A percentile compares a stretch with the other conserved stretches of the same genome.
Conservation (phyloP, 2,329 filamentous ascomycete species). For the Colletotrichum magnum region DNA sequence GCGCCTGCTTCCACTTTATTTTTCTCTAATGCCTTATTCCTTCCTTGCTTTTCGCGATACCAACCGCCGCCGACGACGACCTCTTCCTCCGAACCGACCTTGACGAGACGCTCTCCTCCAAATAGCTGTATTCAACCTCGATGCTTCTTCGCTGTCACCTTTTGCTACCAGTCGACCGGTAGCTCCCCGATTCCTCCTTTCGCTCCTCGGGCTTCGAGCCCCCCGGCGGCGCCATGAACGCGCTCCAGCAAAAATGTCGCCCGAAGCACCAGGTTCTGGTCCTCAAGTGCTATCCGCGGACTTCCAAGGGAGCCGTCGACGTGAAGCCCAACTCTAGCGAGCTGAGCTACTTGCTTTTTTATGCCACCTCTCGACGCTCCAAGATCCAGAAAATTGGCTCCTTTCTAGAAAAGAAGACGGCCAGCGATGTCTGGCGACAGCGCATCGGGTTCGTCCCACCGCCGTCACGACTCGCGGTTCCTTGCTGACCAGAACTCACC, state of each 20-base stretch:
- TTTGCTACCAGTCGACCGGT: conserved; percentile 32
- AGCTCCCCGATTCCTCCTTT: conserved; percentile 24
- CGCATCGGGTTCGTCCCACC: conserved; percentile 79
- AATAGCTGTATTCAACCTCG: conserved; percentile 30
- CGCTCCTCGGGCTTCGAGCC: conserved; percentile 34
- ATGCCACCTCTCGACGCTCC: conserved; percentile 92
- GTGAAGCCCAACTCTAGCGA: conserved; percentile 97
- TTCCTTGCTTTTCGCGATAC: conserved; percentile 39
- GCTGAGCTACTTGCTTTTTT: conserved; percentile 96
- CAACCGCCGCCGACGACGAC: conserved; percentile 28
- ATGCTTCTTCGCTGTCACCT: conserved; percentile 36
- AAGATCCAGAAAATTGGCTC: conserved; percentile 97
- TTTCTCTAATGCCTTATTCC: conserved; percentile 33
- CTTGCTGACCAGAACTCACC: conserved; percentile 23
- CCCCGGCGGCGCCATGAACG: conserved; percentile 67
- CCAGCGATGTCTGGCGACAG: conserved; percentile 89
- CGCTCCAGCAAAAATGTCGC: conserved; percentile 78
- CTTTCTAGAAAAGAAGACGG: conserved; percentile 95
- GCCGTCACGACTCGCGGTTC: neutral
- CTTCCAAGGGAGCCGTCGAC: conserved; percentile 90
- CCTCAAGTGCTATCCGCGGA: conserved; percentile 95
- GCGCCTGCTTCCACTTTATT: conserved; percentile 29
- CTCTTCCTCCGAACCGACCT: conserved; percentile 7
- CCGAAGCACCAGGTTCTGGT: conserved; percentile 98
- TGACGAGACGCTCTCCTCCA: conserved; percentile 19